These are phyloP conservation scores for Rutstroemia sydowiana DNA, from an alignment of 2,329 filamentous ascomycete genomes.

Conservation along the genomic window DNA sequence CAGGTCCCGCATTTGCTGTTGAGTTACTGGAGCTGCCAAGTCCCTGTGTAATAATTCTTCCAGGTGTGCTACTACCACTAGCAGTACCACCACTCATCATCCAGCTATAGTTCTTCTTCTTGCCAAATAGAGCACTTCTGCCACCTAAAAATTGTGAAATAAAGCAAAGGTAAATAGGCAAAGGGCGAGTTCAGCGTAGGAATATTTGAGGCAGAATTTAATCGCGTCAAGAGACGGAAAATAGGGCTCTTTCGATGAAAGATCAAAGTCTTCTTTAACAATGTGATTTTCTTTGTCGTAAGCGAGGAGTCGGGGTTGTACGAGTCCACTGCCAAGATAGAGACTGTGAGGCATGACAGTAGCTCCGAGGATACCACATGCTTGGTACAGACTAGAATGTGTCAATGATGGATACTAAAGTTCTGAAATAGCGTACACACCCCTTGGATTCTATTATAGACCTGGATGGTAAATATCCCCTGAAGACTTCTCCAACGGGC, in stretches of 20 bases:
- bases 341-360: constrained; percentile 68
- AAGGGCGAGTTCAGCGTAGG: constrained; percentile 60
- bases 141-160: constrained; percentile 73
- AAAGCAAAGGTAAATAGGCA: constrained; percentile 77
- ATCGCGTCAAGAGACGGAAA: constrained; percentile 67
- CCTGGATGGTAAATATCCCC: constrained; percentile 56
- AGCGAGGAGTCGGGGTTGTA: constrained; percentile 57
- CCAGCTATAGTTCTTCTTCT: constrained; percentile 74
- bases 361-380: constrained; percentile 70
- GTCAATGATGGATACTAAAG: constrained; percentile 13
- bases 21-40: constrained; percentile 32
- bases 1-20: constrained; percentile 31
- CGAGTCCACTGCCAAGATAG: constrained; percentile 62
- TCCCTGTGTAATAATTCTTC: constrained; percentile 27
- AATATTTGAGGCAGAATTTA: constrained; percentile 64
- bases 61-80: constrained; percentile 47
- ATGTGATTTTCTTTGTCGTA: constrained; percentile 54
- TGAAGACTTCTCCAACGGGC: constrained; percentile 51
- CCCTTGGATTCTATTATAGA: constrained; percentile 51
- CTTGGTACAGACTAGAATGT: constrained; percentile 49
- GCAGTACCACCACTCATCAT: constrained; percentile 43
- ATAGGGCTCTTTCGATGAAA: constrained; percentile 48
- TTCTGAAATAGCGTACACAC: constrained; percentile 23
- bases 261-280: constrained; percentile 25
- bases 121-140: constrained; percentile 48